A percentile compares a stretch with the other conserved stretches of the same genome.
Evolutionary conservation across 805 yeast genomes (phyloP).

Genomic region (Ogataea salicorniae): DNA sequence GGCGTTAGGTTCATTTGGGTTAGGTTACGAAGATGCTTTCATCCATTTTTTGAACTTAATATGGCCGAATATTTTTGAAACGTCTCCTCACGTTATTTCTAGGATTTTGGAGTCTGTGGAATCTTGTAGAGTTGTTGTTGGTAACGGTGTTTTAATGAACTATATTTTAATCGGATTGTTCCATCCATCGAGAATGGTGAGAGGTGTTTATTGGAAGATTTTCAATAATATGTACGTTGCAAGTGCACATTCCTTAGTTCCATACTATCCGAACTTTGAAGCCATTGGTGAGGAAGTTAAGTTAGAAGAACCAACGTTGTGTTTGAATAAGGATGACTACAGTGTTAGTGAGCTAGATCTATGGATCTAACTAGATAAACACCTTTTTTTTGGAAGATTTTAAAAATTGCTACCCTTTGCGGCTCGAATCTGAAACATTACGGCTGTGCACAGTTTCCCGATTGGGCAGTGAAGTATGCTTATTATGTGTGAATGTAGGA

Average conservation of each 20-base stretch:
- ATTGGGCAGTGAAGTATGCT: background rate
- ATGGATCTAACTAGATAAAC: slow-evolving; percentile 18
- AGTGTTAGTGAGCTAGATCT: slow-evolving; percentile 29
- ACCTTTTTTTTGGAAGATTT: background rate
- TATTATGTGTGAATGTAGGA: no score
- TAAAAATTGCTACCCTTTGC: background rate
- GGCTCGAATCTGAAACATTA: slow-evolving; percentile 14
- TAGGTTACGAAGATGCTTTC: slow-evolving; percentile 76
- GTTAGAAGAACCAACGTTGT: slow-evolving; percentile 7
- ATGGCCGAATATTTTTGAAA: slow-evolving; percentile 86
- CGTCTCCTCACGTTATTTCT: slow-evolving; percentile 90
- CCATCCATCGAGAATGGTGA: slow-evolving; percentile 87
- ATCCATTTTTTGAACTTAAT: slow-evolving; percentile 75
- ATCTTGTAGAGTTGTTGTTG: slow-evolving; percentile 64
- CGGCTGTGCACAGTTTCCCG: slow-evolving; percentile 12
- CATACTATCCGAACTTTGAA: slow-evolving; percentile 68
- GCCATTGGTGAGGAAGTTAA: slow-evolving; percentile 19
- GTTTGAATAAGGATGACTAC: slow-evolving; percentile 15
- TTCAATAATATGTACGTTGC: slow-evolving; percentile 75
- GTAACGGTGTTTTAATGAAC: slow-evolving; percentile 67
- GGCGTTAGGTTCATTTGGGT: slow-evolving; percentile 72
- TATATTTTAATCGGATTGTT: slow-evolving; percentile 86
- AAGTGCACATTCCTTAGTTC: slow-evolving; percentile 69
- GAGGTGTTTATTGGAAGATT: slow-evolving; percentile 80
- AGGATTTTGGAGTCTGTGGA: slow-evolving; percentile 79